Evolutionary conservation across 108 stramenopile species (phyloP), one percentile per base, ranked within the genome.

Genomic region (Cyclotella sp.): DNA sequence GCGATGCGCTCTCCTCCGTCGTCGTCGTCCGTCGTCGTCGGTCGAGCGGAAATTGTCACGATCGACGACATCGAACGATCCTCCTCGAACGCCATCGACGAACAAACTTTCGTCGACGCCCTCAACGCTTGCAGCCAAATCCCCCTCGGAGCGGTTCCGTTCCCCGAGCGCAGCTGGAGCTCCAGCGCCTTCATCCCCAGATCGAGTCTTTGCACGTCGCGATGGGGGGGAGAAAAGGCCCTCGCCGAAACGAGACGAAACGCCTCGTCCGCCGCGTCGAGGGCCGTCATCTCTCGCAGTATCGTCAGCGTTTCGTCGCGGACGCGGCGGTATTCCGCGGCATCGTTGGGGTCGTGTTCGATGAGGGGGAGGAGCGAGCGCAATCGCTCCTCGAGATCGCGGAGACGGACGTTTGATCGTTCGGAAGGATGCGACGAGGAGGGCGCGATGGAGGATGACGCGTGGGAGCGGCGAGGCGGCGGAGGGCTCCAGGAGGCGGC

Each of bases 151-250:
- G 89, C 15, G 44, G 12, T 22, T 16, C 29, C 19, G 15, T 34
- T 52, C 26, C 29, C 45, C 26, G 57, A 68, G 71, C 51, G 68
- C 14, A 81, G 60, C 65, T 92, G 91, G 24, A 90, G 64, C 66
- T 84, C 73, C 52, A 92, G 29, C 3, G 77, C 70, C 41, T 84
- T 78, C 27, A 90, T 60, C 42, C 89, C 91, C 8, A 87, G n/a
- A 21, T 75, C 66, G 24, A 91, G 54, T 29, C 77, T 67, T 22
- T 49, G 52, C 44, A 74, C 52, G 28, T 52, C 34, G n/a, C n/a
- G n/a, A 60, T 63, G 77, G 0, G 88, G 88, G 34, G 63, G 46
- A n/a, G 83, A 76, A 75, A 91, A 91, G 0, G 87, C 79, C 1
- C 60, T 13, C n/a, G 60, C 70, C 9, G 79, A 82, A 24, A 84